Evolutionary conservation across 345 rosid species (phyloP), one percentile per base, ranked within the genome.

Genomic region (Linum lewisii): DNA sequence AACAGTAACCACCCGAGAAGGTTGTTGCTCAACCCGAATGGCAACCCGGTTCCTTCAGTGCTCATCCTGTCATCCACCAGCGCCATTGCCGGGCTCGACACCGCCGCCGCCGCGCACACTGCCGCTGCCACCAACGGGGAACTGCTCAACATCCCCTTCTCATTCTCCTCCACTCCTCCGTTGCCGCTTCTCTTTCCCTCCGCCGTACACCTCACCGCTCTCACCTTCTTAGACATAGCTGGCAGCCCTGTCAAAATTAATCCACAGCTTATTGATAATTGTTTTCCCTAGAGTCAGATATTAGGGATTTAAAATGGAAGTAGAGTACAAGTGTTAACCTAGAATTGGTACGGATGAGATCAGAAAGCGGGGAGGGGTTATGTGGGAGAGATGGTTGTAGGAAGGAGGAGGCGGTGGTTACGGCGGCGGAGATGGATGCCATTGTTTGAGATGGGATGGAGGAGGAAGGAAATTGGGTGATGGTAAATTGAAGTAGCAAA

Each of bases 11-110:
- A 92, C 13, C 77, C 97, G 57, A 88, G 88, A 42, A 92, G 87
- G 71, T 88, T 92, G 91, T 88, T 92, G 86, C 98, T 92, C 45
- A 92, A 66, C 0, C 98, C 95, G 55, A 92, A 84, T 0, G 97
- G 94, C n/a, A 88, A 87, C 18, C 97, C 94, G 1, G 91, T 88
- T 63, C 97, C 98, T 75, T 92, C 97, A 0, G 97, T 92, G 18
- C 58, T 63, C 89, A 92, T 25, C 63, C 98, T 92, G 29, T 92
- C 98, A 22, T 92, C 98, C 52, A 88, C 98, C 71, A 92, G 67
- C 3, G 91, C 95, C 85, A 83, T 61, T 19, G 95, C 96, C 13
- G 98, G 90, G 73, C 75, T 77, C 18, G 84, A 77, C 72, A 77
- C 67, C 63, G 78, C 74, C 7, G 83, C 83, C 0, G 95, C 79